phyloP scores from a whole-genome alignment of 2,329 filamentous ascomycete genomes.

The Ophiostoma montium region DNA sequence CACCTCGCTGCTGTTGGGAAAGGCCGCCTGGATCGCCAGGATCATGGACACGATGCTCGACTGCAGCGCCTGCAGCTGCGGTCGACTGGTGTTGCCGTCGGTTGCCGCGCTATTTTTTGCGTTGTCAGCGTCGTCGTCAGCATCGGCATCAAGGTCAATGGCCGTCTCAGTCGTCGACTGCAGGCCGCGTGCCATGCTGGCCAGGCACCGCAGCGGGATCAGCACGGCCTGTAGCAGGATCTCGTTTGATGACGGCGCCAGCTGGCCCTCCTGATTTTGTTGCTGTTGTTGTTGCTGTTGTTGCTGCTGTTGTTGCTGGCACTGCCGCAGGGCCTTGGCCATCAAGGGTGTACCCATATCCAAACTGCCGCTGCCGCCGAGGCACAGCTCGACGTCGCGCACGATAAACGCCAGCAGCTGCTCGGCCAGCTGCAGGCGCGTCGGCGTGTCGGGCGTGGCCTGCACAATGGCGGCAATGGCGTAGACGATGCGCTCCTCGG shows the following conservation, averaged over 20 bases:
- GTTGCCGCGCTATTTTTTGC: not conserved
- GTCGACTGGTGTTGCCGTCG: slow-evolving; percentile 6
- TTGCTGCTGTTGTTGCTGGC: slow-evolving; percentile 4
- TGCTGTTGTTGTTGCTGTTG: not conserved
- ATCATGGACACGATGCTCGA: slow-evolving; percentile 32
- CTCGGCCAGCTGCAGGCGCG: slow-evolving; percentile 38
- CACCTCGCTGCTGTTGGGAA: slow-evolving; percentile 49
- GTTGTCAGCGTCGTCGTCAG: slow-evolving; percentile 32
- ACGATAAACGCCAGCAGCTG: slow-evolving; percentile 48
- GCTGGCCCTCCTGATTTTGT: slow-evolving; percentile 1
- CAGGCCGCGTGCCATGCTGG: slow-evolving; percentile 56
- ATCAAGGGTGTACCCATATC: slow-evolving; percentile 8
- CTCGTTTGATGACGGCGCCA: slow-evolving; percentile 23
- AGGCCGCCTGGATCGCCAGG: slow-evolving; percentile 32
- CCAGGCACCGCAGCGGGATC: slow-evolving; percentile 51
- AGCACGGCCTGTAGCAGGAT: slow-evolving; percentile 34
- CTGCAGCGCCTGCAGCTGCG: slow-evolving; percentile 25
- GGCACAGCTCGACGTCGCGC: slow-evolving; percentile 38
- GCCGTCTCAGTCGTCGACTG: slow-evolving; percentile 48
- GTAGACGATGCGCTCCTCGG: slow-evolving; percentile 59
- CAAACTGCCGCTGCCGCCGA: slow-evolving; percentile 13
- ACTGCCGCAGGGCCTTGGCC: slow-evolving; percentile 15
- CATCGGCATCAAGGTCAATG: slow-evolving; percentile 50
- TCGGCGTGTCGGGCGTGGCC: slow-evolving; percentile 45
- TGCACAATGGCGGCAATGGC: slow-evolving; percentile 66